phyloP scores from a whole-genome alignment of 169 alveolate species.

The Plasmodium malariae region DNA sequence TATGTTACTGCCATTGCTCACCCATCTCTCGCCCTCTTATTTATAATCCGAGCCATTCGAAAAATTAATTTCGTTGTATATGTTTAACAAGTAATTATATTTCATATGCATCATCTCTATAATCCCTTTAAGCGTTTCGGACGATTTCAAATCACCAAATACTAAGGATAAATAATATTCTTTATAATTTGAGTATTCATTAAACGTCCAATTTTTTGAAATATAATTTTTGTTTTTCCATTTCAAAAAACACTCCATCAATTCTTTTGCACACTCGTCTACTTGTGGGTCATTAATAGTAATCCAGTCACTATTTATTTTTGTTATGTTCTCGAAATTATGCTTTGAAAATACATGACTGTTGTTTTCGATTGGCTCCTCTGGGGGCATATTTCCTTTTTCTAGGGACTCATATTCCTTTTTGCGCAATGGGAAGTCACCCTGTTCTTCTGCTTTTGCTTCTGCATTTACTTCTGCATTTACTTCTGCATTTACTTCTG shows the following conservation, averaged over 20 bases:
- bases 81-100: constrained; percentile 61
- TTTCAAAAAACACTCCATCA: constrained; percentile 73
- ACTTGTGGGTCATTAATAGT: constrained; percentile 77
- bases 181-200: constrained; percentile 71
- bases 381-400: constrained; percentile 1
- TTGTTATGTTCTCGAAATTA: constrained; percentile 8
- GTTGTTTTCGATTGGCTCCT: constrained; percentile 2
- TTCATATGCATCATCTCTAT: constrained; percentile 77
- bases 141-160: constrained; percentile 72
- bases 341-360: constrained; percentile 15
- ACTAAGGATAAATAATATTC: constrained; percentile 73
- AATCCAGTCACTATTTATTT: constrained; percentile 51
- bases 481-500: neutral
- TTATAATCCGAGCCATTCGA: constrained; percentile 11
- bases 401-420: constrained; percentile 43
- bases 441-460: neutral
- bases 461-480: neutral
- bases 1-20: neutral
- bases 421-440: constrained; percentile 10
- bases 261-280: constrained; percentile 76
- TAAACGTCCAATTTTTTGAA: constrained; percentile 74
- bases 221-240: constrained; percentile 75
- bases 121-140: constrained; percentile 67
- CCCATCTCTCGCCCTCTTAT: neutral
- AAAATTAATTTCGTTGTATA: constrained; percentile 41